A percentile compares a stretch with the other conserved stretches of the same genome.
phyloP scores from a whole-genome alignment of 352 stramenopile species.

The Thalassiosira exigua region DNA sequence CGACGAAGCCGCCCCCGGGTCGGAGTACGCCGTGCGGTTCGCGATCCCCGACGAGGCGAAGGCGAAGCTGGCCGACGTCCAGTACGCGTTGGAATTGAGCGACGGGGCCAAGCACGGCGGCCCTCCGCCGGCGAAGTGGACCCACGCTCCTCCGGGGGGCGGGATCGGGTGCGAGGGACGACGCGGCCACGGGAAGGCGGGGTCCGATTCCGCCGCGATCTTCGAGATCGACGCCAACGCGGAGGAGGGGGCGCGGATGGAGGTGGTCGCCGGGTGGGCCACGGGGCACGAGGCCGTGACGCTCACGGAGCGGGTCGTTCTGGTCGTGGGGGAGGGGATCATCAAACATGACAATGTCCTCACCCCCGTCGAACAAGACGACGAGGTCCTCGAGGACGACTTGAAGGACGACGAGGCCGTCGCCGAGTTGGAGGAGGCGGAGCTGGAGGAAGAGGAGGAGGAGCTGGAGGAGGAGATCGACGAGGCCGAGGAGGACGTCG shows the following conservation, averaged over 20 bases:
- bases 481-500: constrained; percentile 64
- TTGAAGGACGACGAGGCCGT: constrained; percentile 26
- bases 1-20: no score
- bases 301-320: constrained; percentile 24
- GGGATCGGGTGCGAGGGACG: constrained; percentile 40
- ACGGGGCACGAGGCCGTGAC: constrained; percentile 47
- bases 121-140: constrained; percentile 22
- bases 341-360: no score
- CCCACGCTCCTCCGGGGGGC: background rate
- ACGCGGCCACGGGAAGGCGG: constrained; percentile 20
- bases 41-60: constrained; percentile 6
- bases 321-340: constrained; percentile 28
- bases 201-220: constrained; percentile 2
- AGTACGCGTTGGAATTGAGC: constrained; percentile 45
- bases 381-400: constrained; percentile 2
- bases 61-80: constrained; percentile 25
- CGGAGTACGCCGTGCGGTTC: constrained; percentile 25
- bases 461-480: constrained; percentile 73
- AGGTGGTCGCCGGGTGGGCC: constrained; percentile 41
- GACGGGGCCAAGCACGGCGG: background rate
- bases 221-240: constrained; percentile 7
- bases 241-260: constrained; percentile 11
- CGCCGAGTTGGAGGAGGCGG: constrained; percentile 40
- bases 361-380: background rate
- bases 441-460: constrained; percentile 38